Conservation (phyloP, 345 rosid genomes). For the Cardamine occulta region DNA sequence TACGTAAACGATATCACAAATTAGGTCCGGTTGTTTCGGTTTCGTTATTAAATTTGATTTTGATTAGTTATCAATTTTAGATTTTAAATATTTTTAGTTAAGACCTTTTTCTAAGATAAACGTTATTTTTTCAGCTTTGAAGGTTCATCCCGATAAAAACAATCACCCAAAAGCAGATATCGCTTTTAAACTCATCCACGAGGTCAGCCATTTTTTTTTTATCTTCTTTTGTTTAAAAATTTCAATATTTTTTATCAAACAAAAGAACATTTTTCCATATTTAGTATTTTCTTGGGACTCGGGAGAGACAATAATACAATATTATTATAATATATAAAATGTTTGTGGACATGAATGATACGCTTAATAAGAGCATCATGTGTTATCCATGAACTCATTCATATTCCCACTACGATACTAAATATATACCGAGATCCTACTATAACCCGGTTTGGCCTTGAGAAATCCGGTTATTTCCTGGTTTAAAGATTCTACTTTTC, state of each 20-base stretch:
- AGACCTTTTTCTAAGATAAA: not conserved
- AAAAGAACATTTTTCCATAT: not conserved
- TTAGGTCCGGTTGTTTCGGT: slow-evolving; percentile 55
- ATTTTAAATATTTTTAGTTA: not conserved
- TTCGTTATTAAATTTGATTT: too few relatives aligned
- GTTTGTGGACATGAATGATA: slow-evolving; percentile 18
- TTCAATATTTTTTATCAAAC: too few relatives aligned
- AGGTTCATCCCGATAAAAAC: slow-evolving; percentile 95
- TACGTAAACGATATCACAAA: slow-evolving; percentile 70
- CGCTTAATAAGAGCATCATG: slow-evolving; percentile 1
- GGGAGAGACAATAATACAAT: not conserved
- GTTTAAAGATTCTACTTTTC: not conserved
- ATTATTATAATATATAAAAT: not conserved
- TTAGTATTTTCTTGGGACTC: not conserved
- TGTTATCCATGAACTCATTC: slow-evolving; percentile 24
- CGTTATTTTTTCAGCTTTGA: slow-evolving; percentile 61
- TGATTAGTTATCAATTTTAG: not conserved
- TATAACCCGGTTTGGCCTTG: slow-evolving; percentile 20
- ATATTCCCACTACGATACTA: not conserved
- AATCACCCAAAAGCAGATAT: slow-evolving; percentile 77
- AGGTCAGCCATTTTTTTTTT: slow-evolving; percentile 59
- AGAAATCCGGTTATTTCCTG: slow-evolving; percentile 15
- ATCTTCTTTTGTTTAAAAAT: not conserved
- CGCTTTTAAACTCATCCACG: slow-evolving; percentile 89
- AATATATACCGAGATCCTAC: not conserved